Conservation (phyloP, 2,329 filamentous ascomycete species). For the Davidsoniella eucalypti region DNA sequence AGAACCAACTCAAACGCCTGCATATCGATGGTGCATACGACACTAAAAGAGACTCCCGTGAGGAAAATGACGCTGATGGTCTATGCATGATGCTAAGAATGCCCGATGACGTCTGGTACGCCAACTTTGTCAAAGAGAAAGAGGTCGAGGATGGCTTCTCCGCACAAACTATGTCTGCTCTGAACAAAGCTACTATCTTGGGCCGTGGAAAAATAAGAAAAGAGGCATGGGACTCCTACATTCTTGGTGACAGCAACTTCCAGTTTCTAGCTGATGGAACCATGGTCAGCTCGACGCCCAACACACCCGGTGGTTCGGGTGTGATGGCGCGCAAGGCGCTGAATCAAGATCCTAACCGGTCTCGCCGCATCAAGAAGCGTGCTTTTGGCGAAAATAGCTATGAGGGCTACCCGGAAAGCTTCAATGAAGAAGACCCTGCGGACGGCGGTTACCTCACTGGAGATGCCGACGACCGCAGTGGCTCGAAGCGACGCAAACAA, state of each 20-base stretch:
- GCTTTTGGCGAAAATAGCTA: conserved; percentile 60
- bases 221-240: conserved; percentile 14
- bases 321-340: conserved; percentile 1
- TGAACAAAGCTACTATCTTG: conserved; percentile 40
- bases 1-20: conserved; percentile 49
- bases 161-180: conserved; percentile 24
- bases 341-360: conserved; percentile 31
- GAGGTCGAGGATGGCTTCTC: conserved; percentile 38
- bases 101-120: conserved; percentile 41
- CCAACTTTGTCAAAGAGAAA: conserved; percentile 35
- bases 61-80: conserved; percentile 33
- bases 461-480: conserved; percentile 45
- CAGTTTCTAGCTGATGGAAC: conserved; percentile 3
- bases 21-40: conserved; percentile 47
- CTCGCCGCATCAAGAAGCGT: conserved; percentile 54
- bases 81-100: conserved; percentile 34
- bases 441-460: conserved; percentile 54
- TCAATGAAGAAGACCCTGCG: conserved; percentile 47
- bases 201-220: conserved; percentile 27
- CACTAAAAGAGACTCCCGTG: conserved; percentile 38
- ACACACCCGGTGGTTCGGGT: conserved; percentile 8
- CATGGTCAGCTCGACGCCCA: conserved; percentile 3
- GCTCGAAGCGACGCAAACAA: conserved; percentile 50
- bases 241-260: conserved; percentile 12
- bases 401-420: conserved; percentile 59